Base-by-base conservation (phyloP, 78 protist species). In the Dictyostelium purpureum region DNA sequence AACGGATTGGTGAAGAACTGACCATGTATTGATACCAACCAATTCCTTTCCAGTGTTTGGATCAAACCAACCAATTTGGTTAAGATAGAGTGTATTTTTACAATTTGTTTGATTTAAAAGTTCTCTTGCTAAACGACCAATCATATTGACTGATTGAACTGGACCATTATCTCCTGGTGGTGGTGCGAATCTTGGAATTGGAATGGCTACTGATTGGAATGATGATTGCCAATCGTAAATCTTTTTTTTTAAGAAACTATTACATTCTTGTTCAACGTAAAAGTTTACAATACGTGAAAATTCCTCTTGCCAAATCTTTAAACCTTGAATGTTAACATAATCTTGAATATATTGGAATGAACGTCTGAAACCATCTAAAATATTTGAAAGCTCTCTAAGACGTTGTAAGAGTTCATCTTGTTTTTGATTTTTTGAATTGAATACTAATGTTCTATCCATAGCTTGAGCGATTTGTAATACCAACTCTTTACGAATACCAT, bases 301-400 rank as follows among this genome's bases (percentile, higher is more conserved):
- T 56, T 98, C 99, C 35, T 98, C 99, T 79, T 95, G 99, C 99
- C 99, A 98, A 45, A 98, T 87, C 40, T 77, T 37, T 24, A 98
- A 74, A 21, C 98, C 99, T 79, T 95, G 93, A 37, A 98, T 93
- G 61, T 93, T 90, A 26, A 98, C 96, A 89, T 98, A 98, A 94
- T 98, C 99, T 77, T 96, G 97, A 49, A 94, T 94, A 89, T 94
- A 85, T 70, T 79, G 89, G 76, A 94, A 88, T 7, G 93, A 94
- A 51, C 91, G 45, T 61, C 82, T 65, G 75, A 97, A 95, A 56
- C 99, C 99, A 66, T 80, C 96, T 38, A 98, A 75, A 24, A 33
- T 69, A 51, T 24, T 43, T 11, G 71, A 28, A 5, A 98, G 78
- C 19, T 19, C 66, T 12, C 14, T 79, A 10, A 98, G 74, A 33